Conservation (phyloP, 1,284 basidiomycete genomes). For the Melampsora occidentalis region DNA sequence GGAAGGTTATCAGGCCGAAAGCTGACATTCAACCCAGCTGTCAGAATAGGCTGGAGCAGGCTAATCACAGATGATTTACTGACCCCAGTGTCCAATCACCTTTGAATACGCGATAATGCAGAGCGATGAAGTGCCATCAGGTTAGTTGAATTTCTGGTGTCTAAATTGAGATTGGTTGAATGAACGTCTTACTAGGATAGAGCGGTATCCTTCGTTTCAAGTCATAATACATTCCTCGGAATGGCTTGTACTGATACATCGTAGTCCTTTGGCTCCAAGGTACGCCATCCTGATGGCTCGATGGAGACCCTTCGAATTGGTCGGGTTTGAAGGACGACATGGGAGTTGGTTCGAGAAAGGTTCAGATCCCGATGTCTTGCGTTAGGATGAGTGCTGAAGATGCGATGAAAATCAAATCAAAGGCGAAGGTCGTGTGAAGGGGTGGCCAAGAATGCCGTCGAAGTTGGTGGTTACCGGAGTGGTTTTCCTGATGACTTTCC, state of each 20-base stretch:
- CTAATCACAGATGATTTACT: background rate
- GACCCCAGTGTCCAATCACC: background rate
- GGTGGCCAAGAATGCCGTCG: too few species aligned
- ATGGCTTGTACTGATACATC: constrained; percentile 56
- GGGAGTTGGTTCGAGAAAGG: too few species aligned
- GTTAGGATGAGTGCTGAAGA: too few species aligned
- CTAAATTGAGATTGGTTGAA: background rate
- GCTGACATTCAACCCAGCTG: background rate
- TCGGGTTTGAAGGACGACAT: background rate
- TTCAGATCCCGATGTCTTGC: too few species aligned
- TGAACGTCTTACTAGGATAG: constrained; percentile 57
- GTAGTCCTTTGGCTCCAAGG: constrained; percentile 52
- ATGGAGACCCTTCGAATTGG: background rate
- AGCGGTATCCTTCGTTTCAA: constrained; percentile 72
- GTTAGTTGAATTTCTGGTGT: background rate
- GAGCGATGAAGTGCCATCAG: constrained; percentile 68
- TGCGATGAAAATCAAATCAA: too few species aligned
- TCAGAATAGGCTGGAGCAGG: background rate
- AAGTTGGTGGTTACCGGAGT: too few species aligned
- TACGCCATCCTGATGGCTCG: too few species aligned
- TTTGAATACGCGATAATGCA: constrained; percentile 51
- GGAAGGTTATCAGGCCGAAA: constrained; percentile 53
- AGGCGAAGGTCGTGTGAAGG: too few species aligned
- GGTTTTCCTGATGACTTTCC: too few species aligned
- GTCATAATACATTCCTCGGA: constrained; percentile 73